Conservation (phyloP, 306 rosid species). For the Cyclanthera cordifolia region DNA sequence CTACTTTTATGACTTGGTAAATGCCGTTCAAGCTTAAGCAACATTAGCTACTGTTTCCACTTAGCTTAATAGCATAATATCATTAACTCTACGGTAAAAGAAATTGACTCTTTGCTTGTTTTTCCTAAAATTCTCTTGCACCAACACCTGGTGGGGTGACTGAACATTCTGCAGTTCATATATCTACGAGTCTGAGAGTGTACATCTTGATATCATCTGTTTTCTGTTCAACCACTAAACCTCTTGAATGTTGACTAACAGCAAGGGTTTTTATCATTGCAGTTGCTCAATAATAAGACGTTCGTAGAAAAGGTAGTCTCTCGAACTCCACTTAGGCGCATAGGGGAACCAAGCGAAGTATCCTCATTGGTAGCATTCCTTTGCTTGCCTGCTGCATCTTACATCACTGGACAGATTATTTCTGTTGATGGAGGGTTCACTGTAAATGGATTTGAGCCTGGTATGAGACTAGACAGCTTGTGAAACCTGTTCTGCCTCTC, state of each 20-base stretch:
- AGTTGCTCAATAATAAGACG: constrained; percentile 41
- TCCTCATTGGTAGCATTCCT: constrained; percentile 77
- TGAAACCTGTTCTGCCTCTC: not conserved
- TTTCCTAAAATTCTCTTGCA: not conserved
- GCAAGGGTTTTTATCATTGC: not conserved
- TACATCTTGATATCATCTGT: not conserved
- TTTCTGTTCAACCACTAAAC: not conserved
- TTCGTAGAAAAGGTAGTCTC: constrained; percentile 29
- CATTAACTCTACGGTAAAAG: not conserved
- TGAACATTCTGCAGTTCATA: not conserved
- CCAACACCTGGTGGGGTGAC: not conserved
- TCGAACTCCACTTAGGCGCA: constrained; percentile 47
- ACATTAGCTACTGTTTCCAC: not conserved
- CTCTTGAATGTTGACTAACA: not conserved
- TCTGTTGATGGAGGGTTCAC: constrained; percentile 72
- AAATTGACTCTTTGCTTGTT: not conserved
- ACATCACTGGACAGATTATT: constrained; percentile 66
- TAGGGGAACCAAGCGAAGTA: constrained; percentile 67
- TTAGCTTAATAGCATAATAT: not conserved
- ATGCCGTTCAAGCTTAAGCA: not conserved
- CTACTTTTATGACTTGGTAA: not conserved
- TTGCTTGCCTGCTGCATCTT: constrained; percentile 77
- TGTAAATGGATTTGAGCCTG: constrained; percentile 46
- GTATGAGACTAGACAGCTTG: constrained; percentile 12
- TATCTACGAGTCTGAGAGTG: not conserved